Base-by-base conservation (phyloP, 306 rosid species). In the Castanopsis chinensis region DNA sequence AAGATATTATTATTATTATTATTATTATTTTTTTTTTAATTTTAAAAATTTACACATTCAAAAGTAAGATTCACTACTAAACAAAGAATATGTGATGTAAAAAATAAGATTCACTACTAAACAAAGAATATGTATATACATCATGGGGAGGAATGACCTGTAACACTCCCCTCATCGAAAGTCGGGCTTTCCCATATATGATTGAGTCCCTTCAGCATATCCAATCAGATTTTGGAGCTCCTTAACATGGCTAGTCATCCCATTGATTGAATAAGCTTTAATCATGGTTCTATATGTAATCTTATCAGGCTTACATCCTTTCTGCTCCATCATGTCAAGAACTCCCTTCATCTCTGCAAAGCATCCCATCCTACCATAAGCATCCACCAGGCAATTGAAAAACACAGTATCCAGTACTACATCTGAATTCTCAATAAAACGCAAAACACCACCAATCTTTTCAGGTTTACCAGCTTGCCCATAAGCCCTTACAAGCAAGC, bases 271-370 rank as follows among this genome's bases (percentile, higher is more conserved):
- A 87, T 90, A 94, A 86, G 91, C 95, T 84, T 89, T 91, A 69
- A 90, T 88, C 99, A 91, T 91, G 74, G 97, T 95, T 87, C 92
- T 92, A 82, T 91, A 95, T 23, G 99, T 92, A 77, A 93, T 70
- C 64, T 85, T 72, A 81, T 94, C 98, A 2, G 99, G 99, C 81
- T 83, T 89, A 75, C 95, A 92, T 81, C 97, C 87, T 52, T 69
- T 90, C 57, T 81, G 82, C 87, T 90, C 83, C 99, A 95, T 95
- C 82, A 89, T 89, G 76, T 86, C 91, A 57, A 89, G 89, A 86
- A 91, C 91, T 78, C 76, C 88, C 82, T 82, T 91, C 97, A 95
- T 95, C 88, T 92, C 93, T 73, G 84, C 81, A 18, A 91, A 83
- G 81, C 93, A 87, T 79, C 83, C 94, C 82, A 89, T 77, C 85